A percentile compares a stretch with the other conserved stretches of the same genome.
Evolutionary conservation across 495 filamentous ascomycete genomes (phyloP).

Genomic region (Aspergillus homomorphus): DNA sequence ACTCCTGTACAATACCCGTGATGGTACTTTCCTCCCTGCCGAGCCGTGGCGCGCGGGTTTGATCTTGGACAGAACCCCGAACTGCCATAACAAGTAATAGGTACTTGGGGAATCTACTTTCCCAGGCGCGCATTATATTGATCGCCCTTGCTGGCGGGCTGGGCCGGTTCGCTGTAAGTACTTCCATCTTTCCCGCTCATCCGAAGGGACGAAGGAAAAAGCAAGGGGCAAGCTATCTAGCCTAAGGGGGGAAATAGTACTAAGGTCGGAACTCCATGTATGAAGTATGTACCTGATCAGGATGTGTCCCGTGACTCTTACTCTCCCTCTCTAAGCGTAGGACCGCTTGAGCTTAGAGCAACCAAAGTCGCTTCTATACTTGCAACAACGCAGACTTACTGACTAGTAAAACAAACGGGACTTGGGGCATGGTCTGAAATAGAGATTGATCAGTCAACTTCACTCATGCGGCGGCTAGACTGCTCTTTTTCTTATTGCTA

Average conservation of each 20-base stretch:
- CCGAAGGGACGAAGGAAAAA: slow-evolving; percentile 12
- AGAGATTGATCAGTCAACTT: not conserved
- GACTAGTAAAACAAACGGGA: too few relatives aligned
- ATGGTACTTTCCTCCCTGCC: too few relatives aligned
- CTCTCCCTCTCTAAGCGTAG: not conserved
- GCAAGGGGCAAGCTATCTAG: slow-evolving; percentile 2
- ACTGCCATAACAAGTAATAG: not conserved
- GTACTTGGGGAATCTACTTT: not conserved
- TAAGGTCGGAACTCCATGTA: too few relatives aligned
- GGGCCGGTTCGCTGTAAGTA: slow-evolving; percentile 15
- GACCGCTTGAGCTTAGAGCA: too few relatives aligned
- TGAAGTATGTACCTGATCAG: not conserved
- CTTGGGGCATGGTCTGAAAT: too few relatives aligned
- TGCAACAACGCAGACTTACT: too few relatives aligned
- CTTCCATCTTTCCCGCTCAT: slow-evolving; percentile 4
- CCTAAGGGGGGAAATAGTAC: not conserved
- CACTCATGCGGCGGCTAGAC: not conserved
- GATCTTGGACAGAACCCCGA: not conserved
- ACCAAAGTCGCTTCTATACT: too few relatives aligned
- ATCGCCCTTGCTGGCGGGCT: slow-evolving; percentile 17
- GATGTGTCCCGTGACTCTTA: not conserved
- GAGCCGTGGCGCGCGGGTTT: not conserved
- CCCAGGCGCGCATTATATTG: not conserved
- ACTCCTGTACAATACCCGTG: too few relatives aligned
- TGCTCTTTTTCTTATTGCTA: not conserved